A percentile compares a stretch with the other conserved stretches of the same genome.
These are phyloP conservation scores for Lasiodiplodia sp. DNA, from an alignment of 2,329 filamentous ascomycete species.

Conservation along the genomic window DNA sequence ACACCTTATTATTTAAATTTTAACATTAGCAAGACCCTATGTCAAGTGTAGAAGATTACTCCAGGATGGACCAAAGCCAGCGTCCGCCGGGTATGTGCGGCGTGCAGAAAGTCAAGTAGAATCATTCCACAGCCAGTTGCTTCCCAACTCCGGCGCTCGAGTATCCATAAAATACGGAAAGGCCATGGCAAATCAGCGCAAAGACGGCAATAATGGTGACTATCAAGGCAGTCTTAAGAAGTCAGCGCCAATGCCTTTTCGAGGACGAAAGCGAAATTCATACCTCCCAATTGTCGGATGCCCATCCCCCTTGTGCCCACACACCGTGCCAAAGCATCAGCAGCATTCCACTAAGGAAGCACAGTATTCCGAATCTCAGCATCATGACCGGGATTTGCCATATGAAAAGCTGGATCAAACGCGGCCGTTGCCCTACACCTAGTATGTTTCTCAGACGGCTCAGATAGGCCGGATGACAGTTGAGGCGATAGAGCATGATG, in stretches of 20 bases:
- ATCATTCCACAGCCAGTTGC: not conserved
- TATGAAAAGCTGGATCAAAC: not conserved
- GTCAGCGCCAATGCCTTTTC: not conserved
- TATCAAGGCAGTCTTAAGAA: not conserved
- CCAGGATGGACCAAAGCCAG: too few relatives aligned
- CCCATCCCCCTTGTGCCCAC: not conserved
- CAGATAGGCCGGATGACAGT: not conserved
- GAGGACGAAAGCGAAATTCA: not conserved
- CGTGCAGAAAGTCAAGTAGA: too few relatives aligned
- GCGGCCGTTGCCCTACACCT: not conserved
- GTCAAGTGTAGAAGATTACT: too few relatives aligned
- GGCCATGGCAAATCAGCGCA: not conserved
- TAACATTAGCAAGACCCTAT: too few relatives aligned
- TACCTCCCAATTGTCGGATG: not conserved
- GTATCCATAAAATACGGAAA: not conserved
- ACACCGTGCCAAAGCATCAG: not conserved
- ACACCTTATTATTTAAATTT: too few relatives aligned
- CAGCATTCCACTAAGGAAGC: not conserved
- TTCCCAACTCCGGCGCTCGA: not conserved
- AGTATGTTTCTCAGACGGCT: not conserved
- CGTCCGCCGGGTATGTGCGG: too few relatives aligned
- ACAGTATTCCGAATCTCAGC: not conserved
- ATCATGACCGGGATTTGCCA: constrained; percentile 11
- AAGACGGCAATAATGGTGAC: not conserved
- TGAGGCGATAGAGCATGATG: constrained; percentile 7